Evolutionary conservation across 305 asterid species (phyloP).

Genomic region (Lippia alba): DNA sequence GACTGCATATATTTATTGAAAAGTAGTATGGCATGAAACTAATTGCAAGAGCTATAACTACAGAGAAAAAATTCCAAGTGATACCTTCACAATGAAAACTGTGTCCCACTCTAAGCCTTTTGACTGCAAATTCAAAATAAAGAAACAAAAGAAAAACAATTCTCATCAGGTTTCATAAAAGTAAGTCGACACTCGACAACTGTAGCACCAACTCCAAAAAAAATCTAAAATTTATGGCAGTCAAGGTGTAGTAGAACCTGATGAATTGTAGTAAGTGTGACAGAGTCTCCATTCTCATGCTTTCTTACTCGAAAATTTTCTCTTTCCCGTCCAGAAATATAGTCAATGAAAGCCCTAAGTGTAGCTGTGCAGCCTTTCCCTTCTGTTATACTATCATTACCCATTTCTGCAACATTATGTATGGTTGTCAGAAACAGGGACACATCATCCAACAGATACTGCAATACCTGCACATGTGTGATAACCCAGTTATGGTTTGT

Average conservation of each 20-base stretch:
- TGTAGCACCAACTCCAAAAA: conserved; percentile 33
- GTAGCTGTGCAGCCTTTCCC: conserved; percentile 65
- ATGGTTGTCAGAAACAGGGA: conserved; percentile 73
- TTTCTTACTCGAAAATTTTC: conserved; percentile 85
- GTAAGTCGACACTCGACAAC: conserved; percentile 23
- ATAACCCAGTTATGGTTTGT: conserved; percentile 34
- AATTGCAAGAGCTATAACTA: conserved; percentile 19
- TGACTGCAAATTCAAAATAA: conserved; percentile 62
- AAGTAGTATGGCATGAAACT: conserved; percentile 11
- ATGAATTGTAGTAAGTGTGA: conserved; percentile 96
- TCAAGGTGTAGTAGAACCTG: conserved; percentile 64
- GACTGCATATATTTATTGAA: conserved; percentile 26
- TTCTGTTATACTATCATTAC: conserved; percentile 40
- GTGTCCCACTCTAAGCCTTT: conserved; percentile 99
- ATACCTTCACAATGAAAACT: conserved; percentile 97
- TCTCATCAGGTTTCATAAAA: conserved; percentile 17
- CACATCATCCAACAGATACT: conserved; percentile 88
- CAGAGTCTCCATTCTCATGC: conserved; percentile 82
- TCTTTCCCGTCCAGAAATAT: conserved; percentile 78
- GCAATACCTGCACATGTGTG: conserved; percentile 76
- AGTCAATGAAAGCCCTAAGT: conserved; percentile 81
- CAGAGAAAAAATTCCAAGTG: conserved; percentile 27
- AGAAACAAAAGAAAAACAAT: conserved; percentile 22
- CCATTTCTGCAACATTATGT: conserved; percentile 47
- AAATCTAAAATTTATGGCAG: conserved; percentile 20